Conservation (phyloP, 176 grass and related monocot species). For the Lolium perenne region DNA sequence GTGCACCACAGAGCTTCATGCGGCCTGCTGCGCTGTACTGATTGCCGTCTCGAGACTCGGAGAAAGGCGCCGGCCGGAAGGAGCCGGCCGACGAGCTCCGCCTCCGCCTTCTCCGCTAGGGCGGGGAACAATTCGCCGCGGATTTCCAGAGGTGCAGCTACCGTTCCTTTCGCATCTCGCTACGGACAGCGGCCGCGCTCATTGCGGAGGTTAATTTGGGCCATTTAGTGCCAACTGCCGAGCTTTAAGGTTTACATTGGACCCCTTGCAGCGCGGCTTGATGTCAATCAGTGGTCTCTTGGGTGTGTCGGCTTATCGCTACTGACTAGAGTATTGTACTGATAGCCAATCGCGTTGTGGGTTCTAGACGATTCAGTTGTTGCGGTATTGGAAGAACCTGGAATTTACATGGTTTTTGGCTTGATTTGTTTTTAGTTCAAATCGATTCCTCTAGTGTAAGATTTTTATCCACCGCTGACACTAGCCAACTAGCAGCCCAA, state of each 20-base stretch:
- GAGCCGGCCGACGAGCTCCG: neutral
- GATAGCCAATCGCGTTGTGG: neutral
- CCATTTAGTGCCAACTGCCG: neutral
- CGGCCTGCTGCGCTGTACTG: too few relatives aligned
- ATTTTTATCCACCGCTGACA: too few relatives aligned
- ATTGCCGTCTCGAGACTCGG: too few relatives aligned
- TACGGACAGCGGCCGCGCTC: neutral
- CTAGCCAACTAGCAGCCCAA: too few relatives aligned
- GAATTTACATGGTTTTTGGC: neutral
- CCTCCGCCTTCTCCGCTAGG: neutral
- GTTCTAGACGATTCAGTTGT: neutral
- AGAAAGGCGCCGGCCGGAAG: neutral
- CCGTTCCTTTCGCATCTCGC: neutral
- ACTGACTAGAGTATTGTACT: neutral
- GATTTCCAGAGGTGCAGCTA: neutral
- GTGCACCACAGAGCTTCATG: too few relatives aligned
- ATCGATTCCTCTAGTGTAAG: neutral
- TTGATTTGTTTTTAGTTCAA: neutral
- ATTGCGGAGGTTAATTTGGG: neutral
- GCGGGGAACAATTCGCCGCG: neutral
- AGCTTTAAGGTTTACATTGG: neutral
- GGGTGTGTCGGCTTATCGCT: neutral
- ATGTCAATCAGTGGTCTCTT: neutral
- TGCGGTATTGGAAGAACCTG: neutral
- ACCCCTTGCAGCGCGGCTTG: neutral